A percentile compares a stretch with the other conserved stretches of the same genome.
Conservation (phyloP, 371 early-diverging fungal species). For the Mortierella sp. region DNA sequence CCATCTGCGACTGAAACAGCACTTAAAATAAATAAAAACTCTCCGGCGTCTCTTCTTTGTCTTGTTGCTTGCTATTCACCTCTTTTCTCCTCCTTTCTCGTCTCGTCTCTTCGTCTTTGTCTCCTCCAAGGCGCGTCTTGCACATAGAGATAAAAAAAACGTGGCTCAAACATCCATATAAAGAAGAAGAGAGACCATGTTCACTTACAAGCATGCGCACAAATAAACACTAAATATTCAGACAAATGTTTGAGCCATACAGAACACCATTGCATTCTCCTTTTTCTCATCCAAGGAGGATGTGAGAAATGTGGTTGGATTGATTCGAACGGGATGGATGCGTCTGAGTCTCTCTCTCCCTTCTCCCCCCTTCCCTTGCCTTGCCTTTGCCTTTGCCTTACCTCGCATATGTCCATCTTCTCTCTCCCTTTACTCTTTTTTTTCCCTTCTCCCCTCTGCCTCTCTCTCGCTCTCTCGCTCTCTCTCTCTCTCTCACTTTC, state of each 20-base stretch:
- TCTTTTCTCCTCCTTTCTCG: neutral
- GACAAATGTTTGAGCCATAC: neutral
- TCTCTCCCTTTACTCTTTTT: neutral
- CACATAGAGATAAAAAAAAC: neutral
- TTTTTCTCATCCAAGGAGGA: neutral
- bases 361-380: neutral
- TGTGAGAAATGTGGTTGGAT: conserved; percentile 4
- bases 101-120: neutral
- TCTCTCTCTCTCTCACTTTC: neutral
- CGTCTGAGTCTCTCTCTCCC: neutral
- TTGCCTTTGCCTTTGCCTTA: neutral
- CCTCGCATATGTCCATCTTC: neutral
- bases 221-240: neutral
- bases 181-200: neutral
- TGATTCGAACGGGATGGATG: conserved; percentile 5
- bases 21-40: neutral
- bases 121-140: neutral
- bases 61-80: too few species aligned
- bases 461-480: neutral
- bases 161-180: neutral
- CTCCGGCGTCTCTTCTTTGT: neutral
- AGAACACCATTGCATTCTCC: neutral
- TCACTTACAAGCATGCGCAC: too few species aligned
- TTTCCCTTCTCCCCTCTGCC: neutral
- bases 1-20: neutral